Conservation (phyloP, 257 asterid genomes). For the Fraxinus pennsylvanica region DNA sequence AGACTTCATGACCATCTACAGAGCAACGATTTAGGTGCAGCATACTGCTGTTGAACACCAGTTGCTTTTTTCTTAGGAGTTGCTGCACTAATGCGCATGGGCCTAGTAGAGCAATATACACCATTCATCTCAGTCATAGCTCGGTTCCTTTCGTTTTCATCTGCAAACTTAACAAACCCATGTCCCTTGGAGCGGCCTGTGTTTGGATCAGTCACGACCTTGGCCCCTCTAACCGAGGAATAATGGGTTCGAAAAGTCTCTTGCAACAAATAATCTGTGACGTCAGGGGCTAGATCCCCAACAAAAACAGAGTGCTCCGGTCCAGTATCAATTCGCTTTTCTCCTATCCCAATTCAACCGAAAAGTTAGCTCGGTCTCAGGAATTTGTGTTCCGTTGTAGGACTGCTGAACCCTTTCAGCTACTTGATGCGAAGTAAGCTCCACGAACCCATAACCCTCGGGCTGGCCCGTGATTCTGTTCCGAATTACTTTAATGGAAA, state of each 20-base stretch:
- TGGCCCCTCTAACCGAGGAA: slow-evolving; percentile 94
- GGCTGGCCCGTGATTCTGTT: slow-evolving; percentile 90
- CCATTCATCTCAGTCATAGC: slow-evolving; percentile 99
- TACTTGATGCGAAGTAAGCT: slow-evolving; percentile 71
- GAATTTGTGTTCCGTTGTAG: slow-evolving; percentile 88
- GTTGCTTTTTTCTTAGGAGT: slow-evolving; percentile 80
- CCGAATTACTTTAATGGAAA: slow-evolving; percentile 84
- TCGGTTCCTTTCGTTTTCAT: slow-evolving; percentile 84
- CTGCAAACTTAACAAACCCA: slow-evolving; percentile 97
- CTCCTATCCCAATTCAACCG: slow-evolving; percentile 95
- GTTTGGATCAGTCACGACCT: slow-evolving; percentile 95
- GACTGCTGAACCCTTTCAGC: slow-evolving; percentile 84
- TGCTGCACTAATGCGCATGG: slow-evolving; percentile 99
- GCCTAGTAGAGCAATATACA: slow-evolving; percentile 88
- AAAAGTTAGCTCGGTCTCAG: slow-evolving; percentile 90
- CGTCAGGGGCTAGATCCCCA: slow-evolving; percentile 98
- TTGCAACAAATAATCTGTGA: slow-evolving; percentile 87
- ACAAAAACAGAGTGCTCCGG: slow-evolving; percentile 97
- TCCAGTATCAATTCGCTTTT: slow-evolving; percentile 71
- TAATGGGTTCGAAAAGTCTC: slow-evolving; percentile 88
- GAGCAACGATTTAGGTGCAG: slow-evolving; percentile 50
- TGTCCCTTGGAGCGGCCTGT: slow-evolving; percentile 98
- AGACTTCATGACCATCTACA: slow-evolving; percentile 9
- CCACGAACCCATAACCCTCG: slow-evolving; percentile 95
- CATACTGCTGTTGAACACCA: slow-evolving; percentile 67